phyloP scores from a whole-genome alignment of 805 yeast species.

The Starmerella vaccinii region DNA sequence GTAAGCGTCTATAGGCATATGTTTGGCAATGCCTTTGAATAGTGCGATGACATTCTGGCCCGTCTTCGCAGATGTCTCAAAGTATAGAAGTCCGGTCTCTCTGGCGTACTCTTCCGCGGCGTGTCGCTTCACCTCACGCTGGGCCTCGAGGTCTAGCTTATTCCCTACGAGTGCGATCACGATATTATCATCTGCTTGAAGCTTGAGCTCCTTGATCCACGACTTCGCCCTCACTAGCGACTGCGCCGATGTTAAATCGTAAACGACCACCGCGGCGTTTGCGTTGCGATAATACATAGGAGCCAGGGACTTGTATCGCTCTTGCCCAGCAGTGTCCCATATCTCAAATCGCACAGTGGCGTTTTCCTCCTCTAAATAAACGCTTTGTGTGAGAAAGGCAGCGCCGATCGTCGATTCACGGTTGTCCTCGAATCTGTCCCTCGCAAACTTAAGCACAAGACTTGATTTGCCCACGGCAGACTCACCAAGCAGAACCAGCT shows the following conservation, averaged over 20 bases:
- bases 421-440: conserved; percentile 56
- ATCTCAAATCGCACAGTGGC: conserved; percentile 41
- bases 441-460: conserved; percentile 69
- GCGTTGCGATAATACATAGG: conserved; percentile 79
- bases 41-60: conserved; percentile 50
- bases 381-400: conserved; percentile 80
- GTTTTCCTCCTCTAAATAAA: conserved; percentile 36
- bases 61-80: conserved; percentile 60
- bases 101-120: conserved; percentile 43
- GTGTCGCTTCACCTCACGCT: conserved; percentile 37
- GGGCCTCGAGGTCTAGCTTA: conserved; percentile 52
- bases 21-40: conserved; percentile 39
- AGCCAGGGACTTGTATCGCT: conserved; percentile 68
- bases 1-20: conserved; percentile 38
- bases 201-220: conserved; percentile 87
- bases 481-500: conserved; percentile 65
- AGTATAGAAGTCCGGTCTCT: conserved; percentile 42
- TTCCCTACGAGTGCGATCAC: conserved; percentile 84
- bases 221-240: conserved; percentile 70
- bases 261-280: conserved; percentile 77
- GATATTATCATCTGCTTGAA: conserved; percentile 64
- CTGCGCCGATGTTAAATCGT: conserved; percentile 58
- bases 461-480: conserved; percentile 79
- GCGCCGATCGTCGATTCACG: conserved; percentile 97
- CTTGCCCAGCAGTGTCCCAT: conserved; percentile 96